These are phyloP conservation scores for Hanseniaspora mollemarum DNA, from an alignment of 805 yeast species.

Conservation along the genomic window DNA sequence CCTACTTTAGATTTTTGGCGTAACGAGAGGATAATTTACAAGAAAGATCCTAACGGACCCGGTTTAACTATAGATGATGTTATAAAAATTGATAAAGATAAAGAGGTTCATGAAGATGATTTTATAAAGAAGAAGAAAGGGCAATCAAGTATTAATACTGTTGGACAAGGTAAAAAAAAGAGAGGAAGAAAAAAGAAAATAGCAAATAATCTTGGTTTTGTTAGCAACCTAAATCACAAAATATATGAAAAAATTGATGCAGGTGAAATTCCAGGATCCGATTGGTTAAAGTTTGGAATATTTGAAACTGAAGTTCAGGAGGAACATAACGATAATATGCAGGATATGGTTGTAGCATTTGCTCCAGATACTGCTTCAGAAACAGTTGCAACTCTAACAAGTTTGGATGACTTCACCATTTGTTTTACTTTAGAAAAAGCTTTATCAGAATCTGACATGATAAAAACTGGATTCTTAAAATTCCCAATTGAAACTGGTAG, in stretches of 20 bases:
- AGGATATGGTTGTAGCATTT: conserved; percentile 23
- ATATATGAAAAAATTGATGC: conserved; percentile 22
- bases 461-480: conserved; percentile 59
- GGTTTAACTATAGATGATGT: conserved; percentile 51
- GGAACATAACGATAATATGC: conserved; percentile 24
- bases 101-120: conserved; percentile 26
- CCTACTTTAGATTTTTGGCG: conserved; percentile 77
- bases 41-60: conserved; percentile 31
- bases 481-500: conserved; percentile 54
- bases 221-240: conserved; percentile 22
- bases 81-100: conserved; percentile 33
- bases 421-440: conserved; percentile 17
- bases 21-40: conserved; percentile 62
- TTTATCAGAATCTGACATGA: conserved; percentile 58
- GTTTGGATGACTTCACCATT: conserved; percentile 5
- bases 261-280: conserved; percentile 22
- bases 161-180: conserved; percentile 21
- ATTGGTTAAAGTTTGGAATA: conserved; percentile 27
- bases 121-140: conserved; percentile 17
- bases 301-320: conserved; percentile 23
- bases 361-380: conserved; percentile 22
- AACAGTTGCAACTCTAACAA: conserved; percentile 18
- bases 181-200: conserved; percentile 15
- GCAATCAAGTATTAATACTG: conserved; percentile 8
- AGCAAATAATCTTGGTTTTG: conserved; percentile 22